Evolutionary conservation across 352 stramenopile genomes (phyloP).

Genomic region (Pythium grandisporangium): DNA sequence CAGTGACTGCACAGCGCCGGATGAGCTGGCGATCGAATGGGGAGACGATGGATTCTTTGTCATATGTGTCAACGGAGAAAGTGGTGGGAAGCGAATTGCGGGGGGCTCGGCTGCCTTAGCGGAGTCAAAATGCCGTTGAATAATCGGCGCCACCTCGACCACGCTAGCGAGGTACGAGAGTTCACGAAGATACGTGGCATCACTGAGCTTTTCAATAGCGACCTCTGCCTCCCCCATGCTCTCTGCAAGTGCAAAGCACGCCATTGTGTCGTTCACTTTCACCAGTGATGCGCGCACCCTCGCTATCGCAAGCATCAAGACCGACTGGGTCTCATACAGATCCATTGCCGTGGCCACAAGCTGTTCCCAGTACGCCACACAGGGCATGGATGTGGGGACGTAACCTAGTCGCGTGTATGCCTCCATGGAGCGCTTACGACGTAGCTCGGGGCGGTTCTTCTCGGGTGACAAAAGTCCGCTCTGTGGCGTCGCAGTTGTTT

Average conservation of each 20-base stretch:
- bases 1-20: too few relatives aligned
- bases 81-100: too few relatives aligned
- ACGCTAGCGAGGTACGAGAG: conserved; percentile 43
- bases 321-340: conserved; percentile 34
- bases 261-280: conserved; percentile 32
- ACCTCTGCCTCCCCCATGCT: conserved; percentile 28
- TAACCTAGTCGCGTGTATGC: conserved; percentile 52
- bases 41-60: too few relatives aligned
- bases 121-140: conserved; percentile 13
- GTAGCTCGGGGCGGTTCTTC: conserved; percentile 31
- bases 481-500: not conserved
- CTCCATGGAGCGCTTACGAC: conserved; percentile 58
- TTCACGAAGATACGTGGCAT: conserved; percentile 42
- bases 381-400: conserved; percentile 28
- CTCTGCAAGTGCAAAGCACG: conserved; percentile 54
- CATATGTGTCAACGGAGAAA: too few relatives aligned
- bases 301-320: conserved; percentile 28
- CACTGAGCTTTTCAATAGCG: conserved; percentile 45
- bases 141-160: conserved; percentile 27
- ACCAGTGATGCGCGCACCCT: conserved; percentile 31
- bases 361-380: conserved; percentile 51
- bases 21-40: too few relatives aligned
- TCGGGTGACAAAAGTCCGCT: conserved; percentile 41
- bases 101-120: too few relatives aligned
- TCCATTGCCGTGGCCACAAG: conserved; percentile 26